phyloP scores from a whole-genome alignment of 495 filamentous ascomycete species.

The Haplographium delicatum region DNA sequence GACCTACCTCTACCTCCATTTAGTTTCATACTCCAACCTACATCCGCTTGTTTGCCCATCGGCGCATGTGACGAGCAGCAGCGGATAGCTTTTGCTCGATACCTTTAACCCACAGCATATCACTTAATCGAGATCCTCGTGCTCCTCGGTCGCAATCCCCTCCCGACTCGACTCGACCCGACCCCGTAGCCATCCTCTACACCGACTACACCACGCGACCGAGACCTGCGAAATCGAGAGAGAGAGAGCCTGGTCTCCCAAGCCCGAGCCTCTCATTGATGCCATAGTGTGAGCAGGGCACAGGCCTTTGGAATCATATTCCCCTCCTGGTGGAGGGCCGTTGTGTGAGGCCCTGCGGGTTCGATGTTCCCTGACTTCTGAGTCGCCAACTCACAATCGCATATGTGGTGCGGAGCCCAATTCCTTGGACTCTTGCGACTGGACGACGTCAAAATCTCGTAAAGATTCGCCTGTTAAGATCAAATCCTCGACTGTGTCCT shows the following conservation, averaged over 20 bases:
- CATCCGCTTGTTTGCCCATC: too few relatives aligned
- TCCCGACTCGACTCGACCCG: not conserved
- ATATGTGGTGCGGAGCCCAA: constrained; percentile 22
- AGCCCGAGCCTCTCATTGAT: constrained; percentile 17
- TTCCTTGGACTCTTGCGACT: constrained; percentile 22
- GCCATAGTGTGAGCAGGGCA: constrained; percentile 6
- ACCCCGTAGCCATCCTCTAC: constrained; percentile 8
- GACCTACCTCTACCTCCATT: too few relatives aligned
- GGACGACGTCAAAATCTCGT: constrained; percentile 14
- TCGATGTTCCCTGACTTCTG: constrained; percentile 19
- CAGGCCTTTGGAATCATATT: constrained; percentile 6
- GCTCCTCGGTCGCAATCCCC: constrained; percentile 6
- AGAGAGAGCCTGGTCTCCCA: constrained; percentile 1
- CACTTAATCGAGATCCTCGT: not conserved
- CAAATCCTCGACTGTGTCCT: not conserved
- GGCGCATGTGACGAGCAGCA: not conserved
- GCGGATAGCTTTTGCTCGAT: not conserved
- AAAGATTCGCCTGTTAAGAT: constrained; percentile 9
- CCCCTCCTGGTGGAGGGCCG: constrained; percentile 16
- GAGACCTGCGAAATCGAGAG: not conserved
- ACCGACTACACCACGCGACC: constrained; percentile 20
- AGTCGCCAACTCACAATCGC: constrained; percentile 27
- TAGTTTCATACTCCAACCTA: too few relatives aligned
- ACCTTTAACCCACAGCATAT: not conserved
- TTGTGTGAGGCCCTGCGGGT: constrained; percentile 26